A percentile compares a stretch with the other conserved stretches of the same genome.
phyloP scores from a whole-genome alignment of 257 asterid genomes.

The Hygrophila difformis region DNA sequence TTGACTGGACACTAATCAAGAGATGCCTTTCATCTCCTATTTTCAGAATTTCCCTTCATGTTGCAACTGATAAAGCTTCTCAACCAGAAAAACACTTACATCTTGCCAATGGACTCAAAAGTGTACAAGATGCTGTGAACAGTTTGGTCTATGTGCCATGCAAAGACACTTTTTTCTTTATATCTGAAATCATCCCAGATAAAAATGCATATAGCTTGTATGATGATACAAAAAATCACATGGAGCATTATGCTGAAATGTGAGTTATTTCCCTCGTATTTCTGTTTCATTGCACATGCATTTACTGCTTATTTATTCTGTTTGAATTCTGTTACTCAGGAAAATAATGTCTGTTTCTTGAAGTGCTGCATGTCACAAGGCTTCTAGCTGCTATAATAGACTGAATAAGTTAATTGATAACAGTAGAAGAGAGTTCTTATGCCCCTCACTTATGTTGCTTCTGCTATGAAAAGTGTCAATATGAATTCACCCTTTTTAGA shows the following conservation, averaged over 20 bases:
- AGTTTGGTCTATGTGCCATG: conserved; percentile 88
- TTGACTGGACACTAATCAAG: conserved; percentile 69
- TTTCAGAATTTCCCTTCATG: conserved; percentile 35
- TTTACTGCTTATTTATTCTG: conserved; percentile 9
- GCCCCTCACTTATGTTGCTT: conserved; percentile 12
- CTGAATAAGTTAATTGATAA: neutral
- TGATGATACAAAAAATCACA: conserved; percentile 45
- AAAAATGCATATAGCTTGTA: conserved; percentile 46
- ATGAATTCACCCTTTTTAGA: too few relatives aligned
- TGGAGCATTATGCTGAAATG: conserved; percentile 59
- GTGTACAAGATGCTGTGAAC: conserved; percentile 42
- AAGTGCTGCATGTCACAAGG: conserved; percentile 3
- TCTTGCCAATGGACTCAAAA: conserved; percentile 68
- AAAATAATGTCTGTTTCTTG: conserved; percentile 2
- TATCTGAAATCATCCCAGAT: conserved; percentile 51
- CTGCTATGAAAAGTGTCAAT: neutral
- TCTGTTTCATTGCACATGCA: conserved; percentile 1
- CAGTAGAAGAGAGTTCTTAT: conserved; percentile 1
- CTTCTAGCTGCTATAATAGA: conserved; percentile 9
- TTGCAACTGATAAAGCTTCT: conserved; percentile 26
- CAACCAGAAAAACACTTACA: conserved; percentile 32
- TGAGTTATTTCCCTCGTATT: conserved; percentile 28
- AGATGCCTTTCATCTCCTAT: conserved; percentile 83
- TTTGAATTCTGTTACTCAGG: conserved; percentile 2
- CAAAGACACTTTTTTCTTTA: conserved; percentile 60